Base-by-base conservation (phyloP, 2,329 filamentous ascomycete genomes). In the Fusarium brachygibbosum region DNA sequence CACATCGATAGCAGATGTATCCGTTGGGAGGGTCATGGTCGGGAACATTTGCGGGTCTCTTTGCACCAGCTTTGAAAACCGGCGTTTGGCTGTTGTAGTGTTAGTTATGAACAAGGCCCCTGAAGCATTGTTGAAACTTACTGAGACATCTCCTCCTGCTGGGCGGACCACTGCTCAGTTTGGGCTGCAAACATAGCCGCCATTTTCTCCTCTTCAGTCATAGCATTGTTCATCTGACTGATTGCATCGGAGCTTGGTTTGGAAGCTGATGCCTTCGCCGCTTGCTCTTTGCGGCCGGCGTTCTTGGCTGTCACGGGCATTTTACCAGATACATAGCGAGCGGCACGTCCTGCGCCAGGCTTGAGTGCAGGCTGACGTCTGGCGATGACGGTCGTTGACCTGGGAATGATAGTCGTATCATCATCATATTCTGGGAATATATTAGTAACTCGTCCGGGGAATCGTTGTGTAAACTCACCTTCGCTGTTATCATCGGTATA, bases 1-100 rank as follows among this genome's bases (percentile, higher is more conserved):
- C 92, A 80, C 96, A 99, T 50, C 96, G 91, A 78, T 98, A 97
- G 82, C 96, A 99, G 66, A 98, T 91, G 79, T 99, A 99, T 54
- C 94, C 94, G 54, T 92, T 91, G 2, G 96, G 96, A 4, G 96
- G 94, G 45, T 96, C 93, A 76, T 97, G 94, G 74, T 97, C 94
- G 6, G 96, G 96, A 29, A 97, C 92, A 69, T 93, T 92, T 59
- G 87, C 85, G 6, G 88, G 86, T 70, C 89, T 86, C 76, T 96
- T 96, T 48, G 81, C 77, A 14, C 87, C 87, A 23, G 85, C 81
- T 72, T 89, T 88, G 76, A 86, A 81, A 6, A 90, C 85, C 35
- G 88, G 88, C 28, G 86, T 86, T 84, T 91, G 88, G 66, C 88
- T 90, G 46, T 19, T 37, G 5, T 29, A 31, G 60, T 70, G 79